Base-by-base conservation (phyloP, 495 filamentous ascomycete genomes). In the Chaetomidium leptoderma region DNA sequence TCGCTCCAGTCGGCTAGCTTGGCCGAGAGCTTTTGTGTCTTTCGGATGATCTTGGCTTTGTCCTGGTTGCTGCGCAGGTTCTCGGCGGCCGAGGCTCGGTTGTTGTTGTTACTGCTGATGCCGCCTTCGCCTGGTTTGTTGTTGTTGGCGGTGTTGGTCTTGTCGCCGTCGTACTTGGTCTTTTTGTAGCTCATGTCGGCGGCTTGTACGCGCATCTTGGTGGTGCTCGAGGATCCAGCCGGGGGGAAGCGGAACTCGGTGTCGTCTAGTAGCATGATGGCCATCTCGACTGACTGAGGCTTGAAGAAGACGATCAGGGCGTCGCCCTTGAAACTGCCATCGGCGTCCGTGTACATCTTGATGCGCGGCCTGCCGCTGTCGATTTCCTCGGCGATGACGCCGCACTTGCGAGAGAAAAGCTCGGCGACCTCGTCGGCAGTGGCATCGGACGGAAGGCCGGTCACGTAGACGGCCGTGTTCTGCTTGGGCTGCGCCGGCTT, bases 1-100 rank as follows among this genome's bases (percentile, higher is more conserved):
- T 96, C 92, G 70, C 86, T 83, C 92, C 92, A 97, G 72, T 97
- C 92, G 21, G 89, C 88, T 16, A 96, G 83, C 76, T 92, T 91
- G 64, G 88, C 91, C 63, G 90, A 87, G 47, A 96, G 74, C 67
- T 88, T 91, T 71, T 96, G 87, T 0, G 89, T 92, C 65, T 91
- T 90, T 64, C 84, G 84, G 63, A 91, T 91, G 56, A 97, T 86
- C 74, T 95, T 96, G 33, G 59, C 47, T 21, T 53, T 46, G 50
- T 46, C 58, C 8, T 51, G 37, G 47, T 44, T 67, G 45, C 14
- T 43, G 45, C 27, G 44, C 33, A 19, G 19, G 45, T 42, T 36
- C 35, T 17, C 11, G 10, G 6, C 36, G 23, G 13, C 29, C 8
- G 19, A 16, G 13, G 23, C 19, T 27, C 24, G 2, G 43, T 3